Evolutionary conservation across 2,329 filamentous ascomycete species (phyloP).

Genomic region (Colletotrichum truncatum): DNA sequence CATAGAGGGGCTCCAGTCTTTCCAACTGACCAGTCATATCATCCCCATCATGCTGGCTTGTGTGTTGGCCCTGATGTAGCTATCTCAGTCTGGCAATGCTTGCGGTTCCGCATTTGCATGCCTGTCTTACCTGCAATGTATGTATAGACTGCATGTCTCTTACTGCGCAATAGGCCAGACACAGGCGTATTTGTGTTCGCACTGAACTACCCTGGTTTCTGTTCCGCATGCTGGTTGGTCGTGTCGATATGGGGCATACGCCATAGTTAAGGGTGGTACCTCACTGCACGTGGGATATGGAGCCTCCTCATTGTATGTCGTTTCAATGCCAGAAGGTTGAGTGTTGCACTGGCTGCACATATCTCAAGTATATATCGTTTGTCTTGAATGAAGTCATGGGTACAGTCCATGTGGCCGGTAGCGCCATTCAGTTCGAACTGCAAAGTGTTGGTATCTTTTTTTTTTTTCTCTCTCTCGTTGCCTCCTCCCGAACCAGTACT

Average conservation of each 20-base stretch:
- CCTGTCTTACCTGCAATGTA: background rate
- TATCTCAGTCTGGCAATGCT: slow-evolving; percentile 24
- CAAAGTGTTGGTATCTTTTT: slow-evolving; percentile 19
- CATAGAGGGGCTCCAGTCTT: background rate
- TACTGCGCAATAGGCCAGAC: too few species aligned
- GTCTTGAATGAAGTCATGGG: background rate
- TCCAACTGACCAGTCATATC: background rate
- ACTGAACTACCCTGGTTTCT: too few species aligned
- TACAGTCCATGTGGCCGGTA: background rate
- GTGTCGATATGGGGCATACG: too few species aligned
- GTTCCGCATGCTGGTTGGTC: too few species aligned
- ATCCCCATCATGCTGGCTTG: background rate
- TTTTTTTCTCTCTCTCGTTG: background rate
- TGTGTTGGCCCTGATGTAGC: slow-evolving; percentile 9
- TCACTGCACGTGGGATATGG: too few species aligned
- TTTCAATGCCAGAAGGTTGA: too few species aligned
- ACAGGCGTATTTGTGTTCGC: too few species aligned
- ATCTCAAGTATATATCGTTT: background rate
- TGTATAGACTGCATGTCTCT: background rate
- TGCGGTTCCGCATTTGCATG: slow-evolving; percentile 4
- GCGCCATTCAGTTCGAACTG: background rate
- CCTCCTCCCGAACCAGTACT: background rate
- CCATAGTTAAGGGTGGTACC: too few species aligned
- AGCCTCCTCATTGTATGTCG: too few species aligned
- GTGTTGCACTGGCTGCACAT: background rate